Percentiles rank a stretch among this genome's conserved stretches.
These are phyloP conservation scores for Eurotiales sp. DNA, from an alignment of 2,329 filamentous ascomycete genomes.

Conservation along the genomic window DNA sequence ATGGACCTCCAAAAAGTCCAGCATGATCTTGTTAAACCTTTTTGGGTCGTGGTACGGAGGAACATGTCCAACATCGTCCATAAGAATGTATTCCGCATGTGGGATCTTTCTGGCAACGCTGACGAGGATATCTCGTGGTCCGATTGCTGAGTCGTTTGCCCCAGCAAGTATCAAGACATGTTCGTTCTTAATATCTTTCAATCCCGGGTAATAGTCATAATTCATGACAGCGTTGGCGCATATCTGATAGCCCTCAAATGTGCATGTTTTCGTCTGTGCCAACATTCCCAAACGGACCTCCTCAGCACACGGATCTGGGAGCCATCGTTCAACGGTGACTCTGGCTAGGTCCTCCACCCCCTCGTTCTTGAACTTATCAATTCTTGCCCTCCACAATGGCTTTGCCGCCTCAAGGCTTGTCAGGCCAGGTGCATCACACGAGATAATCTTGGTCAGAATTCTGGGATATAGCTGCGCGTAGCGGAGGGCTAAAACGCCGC, in stretches of 20 bases:
- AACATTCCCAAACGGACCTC: background rate
- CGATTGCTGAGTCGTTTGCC: background rate
- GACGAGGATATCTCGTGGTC: background rate
- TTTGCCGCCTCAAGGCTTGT: background rate
- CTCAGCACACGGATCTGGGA: background rate
- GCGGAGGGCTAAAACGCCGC: background rate
- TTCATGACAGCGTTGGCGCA: background rate
- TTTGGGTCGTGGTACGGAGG: background rate
- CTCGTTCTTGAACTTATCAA: background rate
- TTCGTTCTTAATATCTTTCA: background rate
- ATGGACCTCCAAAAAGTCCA: background rate
- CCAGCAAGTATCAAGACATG: background rate
- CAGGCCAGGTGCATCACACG: background rate
- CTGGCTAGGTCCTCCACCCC: background rate
- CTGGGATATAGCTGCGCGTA: background rate
- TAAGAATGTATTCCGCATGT: background rate
- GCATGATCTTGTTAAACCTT: background rate
- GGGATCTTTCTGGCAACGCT: background rate
- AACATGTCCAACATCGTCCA: background rate
- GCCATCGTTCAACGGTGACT: background rate
- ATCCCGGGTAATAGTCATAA: background rate
- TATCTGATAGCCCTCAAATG: background rate
- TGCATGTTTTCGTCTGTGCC: background rate
- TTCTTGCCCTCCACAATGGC: background rate
- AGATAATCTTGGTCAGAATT: background rate